Percentiles rank a stretch among this genome's conserved stretches.
Evolutionary conservation across 2,329 filamentous ascomycete genomes (phyloP).

Genomic region (Microdochium nivale): DNA sequence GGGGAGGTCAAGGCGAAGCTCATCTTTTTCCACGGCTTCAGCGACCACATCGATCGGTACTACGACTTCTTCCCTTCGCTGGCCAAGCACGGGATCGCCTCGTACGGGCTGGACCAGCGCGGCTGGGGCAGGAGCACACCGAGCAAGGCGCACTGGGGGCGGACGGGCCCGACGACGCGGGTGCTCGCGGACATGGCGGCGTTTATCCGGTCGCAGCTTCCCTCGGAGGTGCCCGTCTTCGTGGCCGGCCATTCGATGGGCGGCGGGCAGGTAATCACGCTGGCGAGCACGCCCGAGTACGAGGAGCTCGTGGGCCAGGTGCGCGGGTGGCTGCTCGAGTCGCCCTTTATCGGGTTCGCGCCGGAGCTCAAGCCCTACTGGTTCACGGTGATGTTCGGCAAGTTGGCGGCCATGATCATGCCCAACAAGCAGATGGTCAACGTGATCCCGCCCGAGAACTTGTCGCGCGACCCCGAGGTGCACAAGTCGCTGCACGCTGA

Average conservation of each 20-base stretch:
- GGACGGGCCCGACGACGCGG: conserved; percentile 62
- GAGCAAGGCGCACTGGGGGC: conserved; percentile 53
- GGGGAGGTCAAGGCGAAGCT: conserved; percentile 58
- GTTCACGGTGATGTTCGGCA: conserved; percentile 56
- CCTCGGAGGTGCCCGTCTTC: conserved; percentile 55
- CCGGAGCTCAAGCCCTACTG: conserved; percentile 53
- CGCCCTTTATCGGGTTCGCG: conserved; percentile 71
- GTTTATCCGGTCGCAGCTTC: conserved; percentile 56
- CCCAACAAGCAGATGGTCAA: conserved; percentile 61
- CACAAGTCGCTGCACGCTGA: conserved; percentile 56
- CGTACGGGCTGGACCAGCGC: conserved; percentile 74
- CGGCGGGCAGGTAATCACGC: conserved; percentile 64
- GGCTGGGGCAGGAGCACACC: conserved; percentile 76
- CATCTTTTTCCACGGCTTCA: conserved; percentile 83
- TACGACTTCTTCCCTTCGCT: conserved; percentile 64
- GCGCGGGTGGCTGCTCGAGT: conserved; percentile 65
- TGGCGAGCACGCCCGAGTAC: conserved; percentile 42
- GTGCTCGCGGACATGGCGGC: conserved; percentile 73
- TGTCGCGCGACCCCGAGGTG: conserved; percentile 61
- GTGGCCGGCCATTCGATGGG: conserved; percentile 91
- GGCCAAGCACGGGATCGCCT: conserved; percentile 62
- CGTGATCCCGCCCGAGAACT: conserved; percentile 51
- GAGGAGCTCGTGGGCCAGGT: conserved; percentile 49
- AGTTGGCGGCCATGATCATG: conserved; percentile 58
- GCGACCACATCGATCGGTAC: conserved; percentile 75